phyloP scores from a whole-genome alignment of 2,329 filamentous ascomycete genomes.

The Fusarium algeriense region DNA sequence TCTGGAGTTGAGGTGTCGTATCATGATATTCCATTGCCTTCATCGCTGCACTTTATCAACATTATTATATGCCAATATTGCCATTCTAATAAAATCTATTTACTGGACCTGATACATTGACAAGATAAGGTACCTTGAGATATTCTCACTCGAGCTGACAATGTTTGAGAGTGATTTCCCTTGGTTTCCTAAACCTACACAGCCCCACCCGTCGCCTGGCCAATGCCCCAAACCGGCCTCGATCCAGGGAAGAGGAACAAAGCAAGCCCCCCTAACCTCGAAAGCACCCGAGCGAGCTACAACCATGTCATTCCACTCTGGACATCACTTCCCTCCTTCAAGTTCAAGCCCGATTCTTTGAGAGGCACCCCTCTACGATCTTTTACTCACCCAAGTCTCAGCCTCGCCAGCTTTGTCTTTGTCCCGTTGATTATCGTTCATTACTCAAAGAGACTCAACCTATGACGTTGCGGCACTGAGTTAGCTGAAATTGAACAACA shows the following conservation, averaged over 20 bases:
- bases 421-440: constrained; percentile 24
- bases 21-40: background rate
- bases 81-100: too few species aligned
- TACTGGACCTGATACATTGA: too few species aligned
- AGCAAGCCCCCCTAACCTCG: constrained; percentile 41
- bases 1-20: background rate
- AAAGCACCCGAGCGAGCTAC: constrained; percentile 25
- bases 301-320: constrained; percentile 47
- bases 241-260: constrained; percentile 38
- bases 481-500: constrained; percentile 43
- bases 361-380: constrained; percentile 23
- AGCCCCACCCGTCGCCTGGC: constrained; percentile 49
- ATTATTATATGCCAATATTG: too few species aligned
- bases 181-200: constrained; percentile 8
- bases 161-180: constrained; percentile 4
- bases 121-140: background rate
- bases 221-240: constrained; percentile 46
- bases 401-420: constrained; percentile 27
- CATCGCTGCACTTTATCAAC: too few species aligned
- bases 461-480: constrained; percentile 46
- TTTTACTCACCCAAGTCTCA: constrained; percentile 28
- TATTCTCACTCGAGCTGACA: background rate
- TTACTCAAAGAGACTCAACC: constrained; percentile 21
- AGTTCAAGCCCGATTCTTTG: constrained; percentile 38
- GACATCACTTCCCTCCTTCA: constrained; percentile 45